Percentiles rank a stretch among this genome's conserved stretches.
phyloP scores from a whole-genome alignment of 169 alveolate species.

The Eimeria maxima region DNA sequence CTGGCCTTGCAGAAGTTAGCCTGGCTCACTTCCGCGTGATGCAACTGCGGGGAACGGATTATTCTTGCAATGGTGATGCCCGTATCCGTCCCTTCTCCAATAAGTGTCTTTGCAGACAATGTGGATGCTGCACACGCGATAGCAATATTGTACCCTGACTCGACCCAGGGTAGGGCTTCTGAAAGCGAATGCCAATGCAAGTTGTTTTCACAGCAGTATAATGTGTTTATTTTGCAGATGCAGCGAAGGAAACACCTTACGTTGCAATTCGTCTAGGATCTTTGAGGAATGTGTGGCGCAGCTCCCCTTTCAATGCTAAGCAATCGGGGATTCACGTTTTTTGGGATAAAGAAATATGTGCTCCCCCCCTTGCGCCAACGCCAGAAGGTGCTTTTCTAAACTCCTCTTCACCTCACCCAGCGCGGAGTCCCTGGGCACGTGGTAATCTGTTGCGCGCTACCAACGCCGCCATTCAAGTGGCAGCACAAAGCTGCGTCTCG shows the following conservation, averaged over 20 bases:
- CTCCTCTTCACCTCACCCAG: background rate
- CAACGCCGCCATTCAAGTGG: background rate
- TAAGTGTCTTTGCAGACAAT: constrained; percentile 42
- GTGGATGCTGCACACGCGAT: constrained; percentile 75
- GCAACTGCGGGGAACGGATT: constrained; percentile 42
- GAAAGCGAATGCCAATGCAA: constrained; percentile 1
- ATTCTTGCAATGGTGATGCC: constrained; percentile 68
- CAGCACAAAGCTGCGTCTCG: constrained; percentile 1
- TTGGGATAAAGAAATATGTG: constrained; percentile 58
- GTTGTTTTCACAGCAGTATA: constrained; percentile 19
- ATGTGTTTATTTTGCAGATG: constrained; percentile 32
- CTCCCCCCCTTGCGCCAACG: constrained; percentile 56
- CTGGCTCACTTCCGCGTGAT: constrained; percentile 12
- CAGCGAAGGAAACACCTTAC: constrained; percentile 63
- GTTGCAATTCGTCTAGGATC: constrained; percentile 74
- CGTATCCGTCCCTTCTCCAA: constrained; percentile 70
- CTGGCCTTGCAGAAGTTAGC: background rate
- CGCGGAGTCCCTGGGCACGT: background rate
- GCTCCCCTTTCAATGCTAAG: constrained; percentile 71
- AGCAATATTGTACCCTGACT: constrained; percentile 71
- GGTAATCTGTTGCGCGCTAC: background rate
- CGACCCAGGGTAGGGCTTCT: constrained; percentile 67
- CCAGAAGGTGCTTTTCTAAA: background rate
- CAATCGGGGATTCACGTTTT: constrained; percentile 7
- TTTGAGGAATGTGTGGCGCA: constrained; percentile 74